Percentiles rank a stretch among this genome's conserved stretches.
phyloP scores from a whole-genome alignment of 2,329 filamentous ascomycete genomes.

The Arthrobotrys sphaeroides region DNA sequence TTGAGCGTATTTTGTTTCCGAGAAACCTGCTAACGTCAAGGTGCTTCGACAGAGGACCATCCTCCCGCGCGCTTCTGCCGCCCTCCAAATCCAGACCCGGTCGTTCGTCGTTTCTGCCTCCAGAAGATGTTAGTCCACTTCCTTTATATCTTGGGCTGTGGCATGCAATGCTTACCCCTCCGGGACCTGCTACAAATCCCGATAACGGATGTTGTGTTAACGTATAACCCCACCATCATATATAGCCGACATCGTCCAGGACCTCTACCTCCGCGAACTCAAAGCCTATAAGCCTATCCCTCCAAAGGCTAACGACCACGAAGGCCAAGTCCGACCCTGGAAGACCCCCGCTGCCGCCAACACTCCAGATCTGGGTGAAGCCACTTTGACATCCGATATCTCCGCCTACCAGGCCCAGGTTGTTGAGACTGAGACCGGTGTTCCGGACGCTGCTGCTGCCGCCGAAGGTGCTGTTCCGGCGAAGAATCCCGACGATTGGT shows the following conservation, averaged over 20 bases:
- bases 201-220: no score
- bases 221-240: slow-evolving; percentile 47
- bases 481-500: slow-evolving; percentile 75
- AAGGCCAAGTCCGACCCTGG: slow-evolving; percentile 93
- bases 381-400: slow-evolving; percentile 88
- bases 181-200: neutral
- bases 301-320: slow-evolving; percentile 84
- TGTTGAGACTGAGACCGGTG: slow-evolving; percentile 84
- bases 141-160: neutral
- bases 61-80: slow-evolving; percentile 52
- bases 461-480: slow-evolving; percentile 64
- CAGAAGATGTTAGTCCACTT: slow-evolving; percentile 38
- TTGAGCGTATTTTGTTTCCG: neutral
- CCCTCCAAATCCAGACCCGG: slow-evolving; percentile 43
- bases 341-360: slow-evolving; percentile 78
- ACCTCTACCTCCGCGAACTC: slow-evolving; percentile 95
- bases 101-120: slow-evolving; percentile 46
- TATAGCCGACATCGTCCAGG: slow-evolving; percentile 96
- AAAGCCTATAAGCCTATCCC: slow-evolving; percentile 89
- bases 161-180: neutral
- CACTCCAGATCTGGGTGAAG: slow-evolving; percentile 81
- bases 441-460: slow-evolving; percentile 70
- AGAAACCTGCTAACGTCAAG: slow-evolving; percentile 16
- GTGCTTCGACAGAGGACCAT: slow-evolving; percentile 34
- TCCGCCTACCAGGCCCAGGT: slow-evolving; percentile 93